A percentile compares a stretch with the other conserved stretches of the same genome.
Evolutionary conservation across 768 basidiomycete species (phyloP).

Genomic region (Boletus rex-veris): DNA sequence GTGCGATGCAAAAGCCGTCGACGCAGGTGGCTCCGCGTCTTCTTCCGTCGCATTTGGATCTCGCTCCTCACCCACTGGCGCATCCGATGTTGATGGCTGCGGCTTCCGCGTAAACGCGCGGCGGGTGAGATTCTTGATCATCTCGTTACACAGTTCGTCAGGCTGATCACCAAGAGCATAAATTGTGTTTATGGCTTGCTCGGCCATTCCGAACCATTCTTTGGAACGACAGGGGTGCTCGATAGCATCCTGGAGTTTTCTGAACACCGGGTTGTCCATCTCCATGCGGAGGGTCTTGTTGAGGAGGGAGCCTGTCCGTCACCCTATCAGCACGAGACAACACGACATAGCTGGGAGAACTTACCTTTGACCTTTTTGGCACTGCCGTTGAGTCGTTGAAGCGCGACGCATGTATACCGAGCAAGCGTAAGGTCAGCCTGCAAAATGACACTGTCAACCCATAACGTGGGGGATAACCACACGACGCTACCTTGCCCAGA

Average conservation of each 20-base stretch:
- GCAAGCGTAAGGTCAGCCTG: conserved; percentile 88
- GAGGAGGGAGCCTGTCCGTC: conserved; percentile 68
- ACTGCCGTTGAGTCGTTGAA: conserved; percentile 90
- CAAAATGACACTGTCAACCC: neutral
- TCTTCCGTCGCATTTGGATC: conserved; percentile 54
- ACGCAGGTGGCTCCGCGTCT: conserved; percentile 31
- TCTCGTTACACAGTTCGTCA: conserved; percentile 71
- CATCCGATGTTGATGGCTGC: conserved; percentile 2
- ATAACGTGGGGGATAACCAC: neutral
- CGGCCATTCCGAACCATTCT: conserved; percentile 97
- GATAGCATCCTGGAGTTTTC: conserved; percentile 75
- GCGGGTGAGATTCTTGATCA: conserved; percentile 79
- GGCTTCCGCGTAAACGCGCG: conserved; percentile 56
- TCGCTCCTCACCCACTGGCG: conserved; percentile 21
- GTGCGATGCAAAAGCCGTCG: conserved; percentile 18
- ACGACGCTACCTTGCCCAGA: conserved; percentile 64
- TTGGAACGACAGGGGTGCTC: conserved; percentile 76
- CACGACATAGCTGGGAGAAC: neutral
- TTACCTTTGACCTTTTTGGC: conserved; percentile 95
- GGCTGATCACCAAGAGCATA: conserved; percentile 94
- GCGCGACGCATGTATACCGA: conserved; percentile 88
- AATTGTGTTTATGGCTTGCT: conserved; percentile 95
- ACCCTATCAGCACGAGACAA: neutral
- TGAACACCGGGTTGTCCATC: conserved; percentile 86
- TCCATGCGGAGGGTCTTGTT: conserved; percentile 84